Evolutionary conservation across 768 basidiomycete genomes (phyloP).

Genomic region (Pisolithus tinctorius): DNA sequence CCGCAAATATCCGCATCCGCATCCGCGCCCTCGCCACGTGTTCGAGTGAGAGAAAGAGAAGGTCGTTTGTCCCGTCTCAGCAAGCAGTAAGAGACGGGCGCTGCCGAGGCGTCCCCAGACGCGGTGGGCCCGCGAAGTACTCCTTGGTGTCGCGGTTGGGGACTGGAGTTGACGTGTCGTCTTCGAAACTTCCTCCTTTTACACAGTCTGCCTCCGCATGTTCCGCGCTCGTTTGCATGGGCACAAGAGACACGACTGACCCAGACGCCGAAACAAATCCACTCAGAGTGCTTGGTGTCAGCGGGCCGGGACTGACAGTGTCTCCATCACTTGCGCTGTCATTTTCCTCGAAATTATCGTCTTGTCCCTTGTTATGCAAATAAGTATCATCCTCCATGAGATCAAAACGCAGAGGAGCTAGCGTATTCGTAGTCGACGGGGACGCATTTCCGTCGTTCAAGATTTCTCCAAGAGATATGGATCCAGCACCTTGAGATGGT

Average conservation of each 20-base stretch:
- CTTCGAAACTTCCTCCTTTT: not conserved
- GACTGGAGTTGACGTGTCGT: not conserved
- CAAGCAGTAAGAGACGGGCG: slow-evolving; percentile 14
- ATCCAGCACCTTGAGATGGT: not conserved
- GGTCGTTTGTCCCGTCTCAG: slow-evolving; percentile 1
- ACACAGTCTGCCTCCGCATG: not conserved
- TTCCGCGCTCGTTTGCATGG: slow-evolving; percentile 9
- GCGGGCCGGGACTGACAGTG: slow-evolving; percentile 26
- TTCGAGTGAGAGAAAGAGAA: not conserved
- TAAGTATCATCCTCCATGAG: slow-evolving; percentile 17
- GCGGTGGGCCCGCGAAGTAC: slow-evolving; percentile 3
- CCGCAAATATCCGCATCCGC: not conserved
- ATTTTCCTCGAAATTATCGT: slow-evolving; percentile 8
- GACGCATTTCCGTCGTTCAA: not conserved
- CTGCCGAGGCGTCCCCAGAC: slow-evolving; percentile 14
- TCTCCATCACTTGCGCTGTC: slow-evolving; percentile 24
- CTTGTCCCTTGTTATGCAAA: not conserved
- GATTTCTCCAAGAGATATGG: not conserved
- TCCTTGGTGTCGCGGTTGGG: slow-evolving; percentile 3
- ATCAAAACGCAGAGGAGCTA: slow-evolving; percentile 16
- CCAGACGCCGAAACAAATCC: slow-evolving; percentile 21
- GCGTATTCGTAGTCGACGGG: slow-evolving; percentile 4
- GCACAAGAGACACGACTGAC: slow-evolving; percentile 17
- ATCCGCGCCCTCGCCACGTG: not conserved
- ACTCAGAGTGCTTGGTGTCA: slow-evolving; percentile 24